These are phyloP conservation scores for Schizosaccharomyces cryophilus DNA, from an alignment of 805 yeast species.

Conservation along the genomic window DNA sequence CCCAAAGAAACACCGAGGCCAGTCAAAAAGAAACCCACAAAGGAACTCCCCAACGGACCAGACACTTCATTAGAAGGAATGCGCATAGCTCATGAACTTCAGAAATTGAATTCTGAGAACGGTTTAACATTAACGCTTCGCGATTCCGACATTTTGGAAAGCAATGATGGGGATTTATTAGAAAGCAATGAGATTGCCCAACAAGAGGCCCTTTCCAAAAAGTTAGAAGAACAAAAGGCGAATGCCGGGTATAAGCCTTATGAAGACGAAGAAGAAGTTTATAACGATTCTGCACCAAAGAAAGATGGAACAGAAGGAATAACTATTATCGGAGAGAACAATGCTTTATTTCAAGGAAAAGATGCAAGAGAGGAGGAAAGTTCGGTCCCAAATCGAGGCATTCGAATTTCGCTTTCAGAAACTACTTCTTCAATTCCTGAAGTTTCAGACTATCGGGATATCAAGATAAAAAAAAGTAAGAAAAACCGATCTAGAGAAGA, in stretches of 20 bases:
- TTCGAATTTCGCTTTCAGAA: background rate
- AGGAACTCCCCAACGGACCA: background rate
- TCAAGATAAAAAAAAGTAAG: constrained; percentile 21
- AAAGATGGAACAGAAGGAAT: background rate
- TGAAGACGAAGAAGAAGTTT: constrained; percentile 5
- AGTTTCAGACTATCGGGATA: constrained; percentile 13
- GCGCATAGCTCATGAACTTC: constrained; percentile 22
- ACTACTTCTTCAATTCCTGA: constrained; percentile 4
- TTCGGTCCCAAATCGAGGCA: background rate
- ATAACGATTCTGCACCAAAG: background rate
- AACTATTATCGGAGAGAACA: background rate
- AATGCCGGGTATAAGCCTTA: constrained; percentile 7
- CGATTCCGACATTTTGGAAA: constrained; percentile 18
- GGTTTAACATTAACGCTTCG: constrained; percentile 32
- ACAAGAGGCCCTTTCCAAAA: constrained; percentile 13
- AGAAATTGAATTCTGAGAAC: constrained; percentile 18
- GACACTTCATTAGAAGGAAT: constrained; percentile 13
- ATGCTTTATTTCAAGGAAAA: background rate
- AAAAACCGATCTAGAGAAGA: constrained; percentile 19
- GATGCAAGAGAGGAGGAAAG: background rate
- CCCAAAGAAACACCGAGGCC: background rate
- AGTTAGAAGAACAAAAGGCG: constrained; percentile 7
- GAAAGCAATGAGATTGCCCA: constrained; percentile 20
- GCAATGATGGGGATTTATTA: constrained; percentile 16
- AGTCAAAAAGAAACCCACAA: background rate